Evolutionary conservation across 495 filamentous ascomycete genomes (phyloP), one percentile per base, ranked within the genome.

Genomic region (Annulohypoxylon moriforme): DNA sequence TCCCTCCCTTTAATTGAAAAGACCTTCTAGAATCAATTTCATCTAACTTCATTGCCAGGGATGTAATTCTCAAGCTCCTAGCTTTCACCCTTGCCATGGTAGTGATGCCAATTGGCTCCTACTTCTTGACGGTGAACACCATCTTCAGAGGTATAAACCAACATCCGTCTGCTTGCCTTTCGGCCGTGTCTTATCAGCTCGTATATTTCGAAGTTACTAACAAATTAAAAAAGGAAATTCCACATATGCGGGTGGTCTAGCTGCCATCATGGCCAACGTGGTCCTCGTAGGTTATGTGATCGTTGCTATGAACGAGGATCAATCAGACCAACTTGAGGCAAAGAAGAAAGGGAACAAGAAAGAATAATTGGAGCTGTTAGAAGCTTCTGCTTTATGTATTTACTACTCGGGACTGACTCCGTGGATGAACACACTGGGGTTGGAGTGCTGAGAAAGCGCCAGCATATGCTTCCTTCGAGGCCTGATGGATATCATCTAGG

Each of bases 31-130:
- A 5, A 1, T 40, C n/a, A 13, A 40, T 4, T 3, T 40, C 11
- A 40, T 40, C 75, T 78, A 62, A 76, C 44, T 31, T 29, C 9
- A 3, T 55, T 3, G 29, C 16, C 49, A 99, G 96, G 38, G 82
- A 90, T 75, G 93, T 98, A 57, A 96, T 99, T 60, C 81, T 89
- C 65, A 98, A 98, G 80, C 87, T 99, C 7, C 84, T 98, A 7
- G 89, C 87, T 60, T 98, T 98, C 81, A 96, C 94, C 6, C 84
- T 93, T 13, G 96, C 93, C 70, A 98, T 99, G 96, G 86, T 97
- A 46, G 85, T 89, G 3, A 81, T 89, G 33, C 96, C 96, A 27
- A 90, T 99, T 66, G 90, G 91, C 27, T 91, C 90, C 49, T 99
- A 98, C 81, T 99, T 94, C 78, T 55, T 94, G 42, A 92, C 92